Percentiles rank a stretch among this genome's conserved stretches.
Conservation (phyloP, 2,329 filamentous ascomycete species). For the Fusarium coffeatum region DNA sequence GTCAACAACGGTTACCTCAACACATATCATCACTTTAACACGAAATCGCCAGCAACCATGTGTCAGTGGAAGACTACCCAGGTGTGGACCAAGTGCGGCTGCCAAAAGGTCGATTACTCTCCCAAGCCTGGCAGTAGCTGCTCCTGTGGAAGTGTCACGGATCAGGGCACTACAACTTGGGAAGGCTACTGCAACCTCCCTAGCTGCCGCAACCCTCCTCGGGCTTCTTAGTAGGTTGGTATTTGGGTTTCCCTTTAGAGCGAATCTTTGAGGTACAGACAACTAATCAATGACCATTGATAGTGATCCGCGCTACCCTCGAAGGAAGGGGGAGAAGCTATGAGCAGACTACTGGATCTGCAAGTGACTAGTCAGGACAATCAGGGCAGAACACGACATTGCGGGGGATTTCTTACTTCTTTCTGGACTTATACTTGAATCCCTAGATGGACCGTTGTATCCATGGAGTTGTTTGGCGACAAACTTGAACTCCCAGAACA, state of each 20-base stretch:
- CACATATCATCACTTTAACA: not conserved
- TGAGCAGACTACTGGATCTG: constrained; percentile 27
- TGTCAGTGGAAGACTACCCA: constrained; percentile 51
- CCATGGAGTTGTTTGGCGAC: constrained; percentile 34
- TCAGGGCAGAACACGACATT: constrained; percentile 1
- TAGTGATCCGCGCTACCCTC: constrained; percentile 41
- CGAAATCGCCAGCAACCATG: constrained; percentile 43
- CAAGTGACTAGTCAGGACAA: not conserved
- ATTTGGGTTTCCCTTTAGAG: constrained; percentile 21
- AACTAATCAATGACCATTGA: constrained; percentile 20
- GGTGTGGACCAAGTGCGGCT: constrained; percentile 50
- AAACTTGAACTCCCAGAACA: constrained; percentile 33
- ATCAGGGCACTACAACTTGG: constrained; percentile 48
- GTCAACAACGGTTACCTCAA: not conserved
- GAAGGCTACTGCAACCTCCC: constrained; percentile 50
- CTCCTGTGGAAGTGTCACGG: constrained; percentile 41
- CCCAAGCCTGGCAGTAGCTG: constrained; percentile 49
- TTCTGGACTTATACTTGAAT: constrained; percentile 23
- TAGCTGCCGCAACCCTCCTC: constrained; percentile 49
- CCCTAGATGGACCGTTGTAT: constrained; percentile 38
- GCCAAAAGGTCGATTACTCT: constrained; percentile 38
- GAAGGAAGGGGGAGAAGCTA: constrained; percentile 41
- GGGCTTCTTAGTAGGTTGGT: constrained; percentile 44
- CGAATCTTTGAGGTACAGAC: not conserved
- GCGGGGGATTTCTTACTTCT: constrained; percentile 15